phyloP scores from a whole-genome alignment of 208 protist genomes.

The Trypanosoma theileri region DNA sequence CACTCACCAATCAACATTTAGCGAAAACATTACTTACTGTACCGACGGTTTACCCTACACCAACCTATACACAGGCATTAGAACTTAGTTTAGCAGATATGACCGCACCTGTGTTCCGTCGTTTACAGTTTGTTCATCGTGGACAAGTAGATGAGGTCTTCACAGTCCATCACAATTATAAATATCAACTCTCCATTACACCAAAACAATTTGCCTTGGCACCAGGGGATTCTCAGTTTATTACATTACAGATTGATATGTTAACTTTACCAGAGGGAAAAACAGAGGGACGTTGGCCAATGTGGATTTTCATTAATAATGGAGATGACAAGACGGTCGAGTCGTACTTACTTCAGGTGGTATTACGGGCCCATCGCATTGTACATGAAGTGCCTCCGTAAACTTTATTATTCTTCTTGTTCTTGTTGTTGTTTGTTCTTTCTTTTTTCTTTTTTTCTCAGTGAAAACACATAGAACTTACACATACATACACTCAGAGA shows the following conservation, averaged over 20 bases:
- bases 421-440: neutral
- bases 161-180: slow-evolving; percentile 85
- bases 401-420: too few species aligned
- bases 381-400: slow-evolving; percentile 23
- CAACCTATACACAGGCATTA: slow-evolving; percentile 78
- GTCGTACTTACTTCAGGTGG: slow-evolving; percentile 82
- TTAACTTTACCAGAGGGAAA: slow-evolving; percentile 71
- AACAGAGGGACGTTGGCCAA: slow-evolving; percentile 84
- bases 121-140: slow-evolving; percentile 74
- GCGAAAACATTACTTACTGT: slow-evolving; percentile 78
- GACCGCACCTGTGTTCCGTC: slow-evolving; percentile 71
- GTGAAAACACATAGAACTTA: too few species aligned
- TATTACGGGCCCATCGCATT: slow-evolving; percentile 70
- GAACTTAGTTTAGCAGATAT: slow-evolving; percentile 71
- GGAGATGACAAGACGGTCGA: slow-evolving; percentile 81
- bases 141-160: slow-evolving; percentile 69
- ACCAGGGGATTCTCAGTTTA: slow-evolving; percentile 71
- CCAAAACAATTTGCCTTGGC: slow-evolving; percentile 73
- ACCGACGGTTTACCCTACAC: slow-evolving; percentile 71
- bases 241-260: slow-evolving; percentile 75
- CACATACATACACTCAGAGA: too few species aligned
- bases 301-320: slow-evolving; percentile 92
- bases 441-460: too few species aligned
- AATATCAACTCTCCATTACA: slow-evolving; percentile 69
- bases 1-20: slow-evolving; percentile 50